Evolutionary conservation across 495 filamentous ascomycete genomes (phyloP).

Genomic region (Xylaria sp.): DNA sequence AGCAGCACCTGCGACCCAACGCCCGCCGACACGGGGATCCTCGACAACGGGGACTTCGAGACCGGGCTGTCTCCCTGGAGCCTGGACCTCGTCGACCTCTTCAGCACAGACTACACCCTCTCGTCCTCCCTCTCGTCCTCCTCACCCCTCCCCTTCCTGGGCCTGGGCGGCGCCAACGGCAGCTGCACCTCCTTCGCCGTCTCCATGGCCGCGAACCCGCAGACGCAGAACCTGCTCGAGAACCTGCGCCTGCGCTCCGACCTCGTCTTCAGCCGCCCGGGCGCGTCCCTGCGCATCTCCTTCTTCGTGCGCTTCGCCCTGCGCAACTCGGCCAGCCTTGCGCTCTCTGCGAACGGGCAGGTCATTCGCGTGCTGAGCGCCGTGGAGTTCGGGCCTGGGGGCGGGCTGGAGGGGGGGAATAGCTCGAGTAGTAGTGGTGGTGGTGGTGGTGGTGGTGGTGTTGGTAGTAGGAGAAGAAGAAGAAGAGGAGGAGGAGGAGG

Average conservation of each 20-base stretch:
- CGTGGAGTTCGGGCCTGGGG: conserved; percentile 25
- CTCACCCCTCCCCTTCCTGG: background rate
- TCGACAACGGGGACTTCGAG: conserved; percentile 42
- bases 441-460: background rate
- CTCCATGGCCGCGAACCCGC: conserved; percentile 33
- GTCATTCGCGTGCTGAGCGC: conserved; percentile 20
- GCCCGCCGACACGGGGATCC: conserved; percentile 14
- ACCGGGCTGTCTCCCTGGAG: conserved; percentile 39
- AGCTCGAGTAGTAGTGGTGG: no score
- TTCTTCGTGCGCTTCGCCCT: conserved; percentile 35
- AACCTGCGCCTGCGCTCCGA: conserved; percentile 38
- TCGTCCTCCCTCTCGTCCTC: background rate
- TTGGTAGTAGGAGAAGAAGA: background rate
- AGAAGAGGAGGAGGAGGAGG: background rate
- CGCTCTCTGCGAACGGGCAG: conserved; percentile 33
- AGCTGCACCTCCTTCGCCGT: conserved; percentile 38
- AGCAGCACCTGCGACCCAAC: conserved; percentile 14
- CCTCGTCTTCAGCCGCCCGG: conserved; percentile 29
- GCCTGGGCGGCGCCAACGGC: conserved; percentile 29
- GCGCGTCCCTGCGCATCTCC: conserved; percentile 28
- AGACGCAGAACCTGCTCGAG: conserved; percentile 34
- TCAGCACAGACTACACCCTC: conserved; percentile 37
- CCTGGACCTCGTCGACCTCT: conserved; percentile 38
- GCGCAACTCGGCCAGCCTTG: conserved; percentile 26
- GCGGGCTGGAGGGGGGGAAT: no score